Base-by-base conservation (phyloP, 1,139 yeast species). In the Lodderomyces elongisporus region DNA sequence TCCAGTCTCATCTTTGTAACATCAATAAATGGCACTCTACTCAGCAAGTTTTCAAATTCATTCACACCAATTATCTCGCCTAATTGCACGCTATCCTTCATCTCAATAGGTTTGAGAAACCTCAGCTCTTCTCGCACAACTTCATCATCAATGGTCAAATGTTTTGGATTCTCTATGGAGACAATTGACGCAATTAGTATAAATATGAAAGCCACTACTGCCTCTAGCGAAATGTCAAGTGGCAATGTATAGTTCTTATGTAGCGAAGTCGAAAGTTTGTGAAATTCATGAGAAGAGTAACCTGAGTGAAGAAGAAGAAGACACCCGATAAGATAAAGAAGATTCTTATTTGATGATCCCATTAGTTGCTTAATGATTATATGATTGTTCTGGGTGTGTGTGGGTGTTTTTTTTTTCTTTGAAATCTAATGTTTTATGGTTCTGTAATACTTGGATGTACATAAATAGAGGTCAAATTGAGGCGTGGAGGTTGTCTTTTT, bases 251-350 rank as follows among this genome's bases (percentile, higher is more conserved):
- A 43, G n/a, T 37, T 39, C 10, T 23, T 21, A 12, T 30, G 32
- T 16, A 13, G 14, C 8, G 22, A 20, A 8, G 22, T 10, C 10
- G 53, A 31, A 18, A 67, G 49, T 45, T 66, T 74, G 38, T 69
- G 72, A 48, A 65, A 61, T 44, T 74, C 78, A 44, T 66, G 66
- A 1, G 77, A 62, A 9, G 79, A 73, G 43, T 71, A 74, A 3
- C 70, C 74, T 3, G 77, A 62, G 46, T 74, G 79, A 9, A 57
- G 30, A 24, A 70, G 52, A 12, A 68, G 44, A 14, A 58, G 33
- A n/a, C 48, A 34, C 2, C 74, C 74, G 2, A 63, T 30, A 14
- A 56, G 34, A 39, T 58, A 61, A 17, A 45, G 26, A n/a, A 42
- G 16, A 17, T 41, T 17, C 23, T 37, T 27, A 23, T 22, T 27